Evolutionary conservation across 1,139 yeast genomes (phyloP), one percentile per base, ranked within the genome.

Genomic region (Meyerozyma guilliermondii): DNA sequence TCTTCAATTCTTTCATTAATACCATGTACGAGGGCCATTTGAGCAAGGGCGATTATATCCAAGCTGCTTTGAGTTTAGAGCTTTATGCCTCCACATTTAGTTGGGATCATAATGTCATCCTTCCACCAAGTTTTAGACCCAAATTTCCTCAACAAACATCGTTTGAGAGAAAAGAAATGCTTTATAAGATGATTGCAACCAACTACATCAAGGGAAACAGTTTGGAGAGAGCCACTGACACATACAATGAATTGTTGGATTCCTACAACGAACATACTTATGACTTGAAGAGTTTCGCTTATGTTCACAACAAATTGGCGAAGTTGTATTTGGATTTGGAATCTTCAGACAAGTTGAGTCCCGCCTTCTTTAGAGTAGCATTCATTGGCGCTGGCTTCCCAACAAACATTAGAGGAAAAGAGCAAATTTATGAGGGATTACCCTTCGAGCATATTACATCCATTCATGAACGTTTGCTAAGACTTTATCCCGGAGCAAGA

Each of bases 351-450:
- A 78, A 91, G 55, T 68, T 81, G 41, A 78, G 83, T 29, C 88
- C 96, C 24, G 81, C 91, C 10, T 88, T 79, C 62, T 88, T 87
- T 69, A 76, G 85, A 55, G 89, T 88, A 44, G 76, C 87, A 18
- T 87, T 84, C 54, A 77, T 87, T 60, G 97, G 97, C 14, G 78
- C 76, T 42, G 96, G 96, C 3, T 88, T 88, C 73, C 96, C 96
- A 10, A 70, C 71, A 31, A 78, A 89, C 39, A 74, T 86, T 43
- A 72, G 95, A 56, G 86, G 87, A 40, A 80, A 84, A 55, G 81
- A 80, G 48, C 89, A 83, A 58, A 83, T 88, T 44, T 87, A 83
- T 58, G 95, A 88, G 64, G 96, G 96, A 11, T 71, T 81, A 42
- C 91, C 95, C 23, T 88, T 87, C 65, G 96, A 88, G 58, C 94